Evolutionary conservation across 106 monocot genomes (phyloP), one percentile per base, ranked within the genome.

Genomic region (Dendrobium catenatum): DNA sequence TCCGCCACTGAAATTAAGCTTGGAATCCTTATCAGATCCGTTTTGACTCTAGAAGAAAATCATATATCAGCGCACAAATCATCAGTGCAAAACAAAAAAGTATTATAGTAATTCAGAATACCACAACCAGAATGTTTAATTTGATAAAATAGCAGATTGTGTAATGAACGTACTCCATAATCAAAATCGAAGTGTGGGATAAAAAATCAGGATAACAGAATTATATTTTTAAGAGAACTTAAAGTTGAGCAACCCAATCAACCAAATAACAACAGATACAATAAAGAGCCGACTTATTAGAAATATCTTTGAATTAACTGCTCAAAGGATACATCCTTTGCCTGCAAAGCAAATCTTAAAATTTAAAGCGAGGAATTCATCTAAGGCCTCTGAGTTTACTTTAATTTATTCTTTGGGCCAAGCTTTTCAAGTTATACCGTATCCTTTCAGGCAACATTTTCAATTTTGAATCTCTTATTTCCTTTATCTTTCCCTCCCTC

Each of bases 1-100:
- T 80, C 84, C 88, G 61, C 85, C 85, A 66, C 40, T 77, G 61
- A 93, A 89, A 75, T 89, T 82, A 84, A 80, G 64, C 73, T 87
- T 90, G 8, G 85, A 79, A 24, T 89, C 84, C 10, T 76, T 59
- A 33, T 82, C 78, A 81, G 66, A 85, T 77, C 41, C 24, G 49
- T 20, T 75, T 18, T 16, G 37, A 59, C 42, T 66, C 88, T 90
- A 75, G 67, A 80, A 78, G 18, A 79, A 79, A 68, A 67, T 79
- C 24, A 49, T 31, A 44, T 43, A 72, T 72, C 19, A 76, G 10
- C 11, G 48, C 46, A 47, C 4, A 6, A 76, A 27, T 20, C 43
- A 74, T 44, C 43, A 74, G 44, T 19, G n/a, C 43, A n/a, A 61
- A 61, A 22, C 5, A 7, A 61, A 61, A 61, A 61, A 61, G 19